Conservation (phyloP, 345 rosid species). For the Populus ilicifolia region DNA sequence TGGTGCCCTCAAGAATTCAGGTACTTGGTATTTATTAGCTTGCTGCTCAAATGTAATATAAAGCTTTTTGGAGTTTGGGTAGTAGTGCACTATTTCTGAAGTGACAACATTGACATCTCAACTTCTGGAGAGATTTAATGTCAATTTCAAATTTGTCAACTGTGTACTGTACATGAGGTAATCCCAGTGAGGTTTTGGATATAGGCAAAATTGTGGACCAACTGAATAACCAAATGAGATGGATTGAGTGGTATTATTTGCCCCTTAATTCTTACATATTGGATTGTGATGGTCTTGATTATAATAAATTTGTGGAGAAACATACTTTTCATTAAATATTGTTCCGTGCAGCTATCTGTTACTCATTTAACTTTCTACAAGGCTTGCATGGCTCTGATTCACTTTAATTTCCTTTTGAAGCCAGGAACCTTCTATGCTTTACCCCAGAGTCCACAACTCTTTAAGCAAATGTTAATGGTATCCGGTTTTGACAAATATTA, state of each 20-base stretch:
- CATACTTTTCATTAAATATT: background rate
- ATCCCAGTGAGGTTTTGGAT: background rate
- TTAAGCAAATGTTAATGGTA: slow-evolving; percentile 97
- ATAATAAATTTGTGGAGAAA: background rate
- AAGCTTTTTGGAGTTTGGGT: background rate
- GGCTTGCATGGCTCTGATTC: slow-evolving; percentile 36
- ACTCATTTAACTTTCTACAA: slow-evolving; percentile 19
- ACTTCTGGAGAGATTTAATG: background rate
- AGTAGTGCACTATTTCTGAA: background rate
- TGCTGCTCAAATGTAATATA: background rate
- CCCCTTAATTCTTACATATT: background rate
- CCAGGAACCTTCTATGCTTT: slow-evolving; percentile 97
- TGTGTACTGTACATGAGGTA: background rate
- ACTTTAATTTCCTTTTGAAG: slow-evolving; percentile 56
- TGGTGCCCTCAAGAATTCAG: slow-evolving; percentile 98
- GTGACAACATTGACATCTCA: background rate
- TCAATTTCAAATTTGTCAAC: background rate
- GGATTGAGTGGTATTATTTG: background rate
- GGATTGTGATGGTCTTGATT: background rate
- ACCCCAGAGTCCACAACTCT: slow-evolving; percentile 97
- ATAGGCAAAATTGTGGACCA: background rate
- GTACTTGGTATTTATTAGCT: slow-evolving; percentile 34
- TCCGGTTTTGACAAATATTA: slow-evolving; percentile 94
- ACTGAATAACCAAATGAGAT: background rate
- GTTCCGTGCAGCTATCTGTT: background rate